Evolutionary conservation across 768 basidiomycete species (phyloP), one percentile per base, ranked within the genome.

Genomic region (Zangia roseola): DNA sequence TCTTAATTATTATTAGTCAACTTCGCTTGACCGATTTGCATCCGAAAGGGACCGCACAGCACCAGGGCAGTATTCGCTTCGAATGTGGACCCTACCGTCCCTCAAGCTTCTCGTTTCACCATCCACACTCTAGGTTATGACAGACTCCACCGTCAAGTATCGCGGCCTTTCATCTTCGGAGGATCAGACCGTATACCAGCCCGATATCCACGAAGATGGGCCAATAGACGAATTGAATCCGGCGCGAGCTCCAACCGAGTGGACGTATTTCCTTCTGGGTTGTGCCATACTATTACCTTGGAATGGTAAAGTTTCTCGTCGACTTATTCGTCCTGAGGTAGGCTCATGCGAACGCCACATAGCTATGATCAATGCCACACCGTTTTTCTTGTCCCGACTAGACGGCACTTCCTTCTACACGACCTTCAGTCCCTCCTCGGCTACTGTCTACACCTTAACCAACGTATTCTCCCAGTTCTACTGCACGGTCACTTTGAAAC

Each of bases 311-410:
- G 58, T 10, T 10, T 28, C 17, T 41, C 34, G 13, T 14, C 42
- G 40, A 43, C 13, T 6, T 26, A 26, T 10, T 14, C 13, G 24
- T 38, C 39, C 6, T 9, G 6, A 23, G 49, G 43, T 12, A 31
- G 13, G 14, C 48, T 53, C 36, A 50, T 45, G 9, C 8, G 30
- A 14, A 43, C 31, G 14, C n/a, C 24, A 31, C 35, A 19, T 49
- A 95, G 93, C 84, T 1, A 72, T 94, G 61, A 93, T 97, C 21
- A 95, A 90, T 26, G 91, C 87, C 0, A 84, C 84, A 40, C 84
- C 92, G 0, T 91, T 86, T 64, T 91, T 95, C 64, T 64, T 86
- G 26, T 81, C 88, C 1, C 76, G 89, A 47, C 67, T 95, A 31
- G 75, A 70, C 10, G 77, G 74, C 17, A 86, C 89, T 3, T 64